phyloP scores from a whole-genome alignment of 768 basidiomycete species.

The Gautieria morchelliformis region DNA sequence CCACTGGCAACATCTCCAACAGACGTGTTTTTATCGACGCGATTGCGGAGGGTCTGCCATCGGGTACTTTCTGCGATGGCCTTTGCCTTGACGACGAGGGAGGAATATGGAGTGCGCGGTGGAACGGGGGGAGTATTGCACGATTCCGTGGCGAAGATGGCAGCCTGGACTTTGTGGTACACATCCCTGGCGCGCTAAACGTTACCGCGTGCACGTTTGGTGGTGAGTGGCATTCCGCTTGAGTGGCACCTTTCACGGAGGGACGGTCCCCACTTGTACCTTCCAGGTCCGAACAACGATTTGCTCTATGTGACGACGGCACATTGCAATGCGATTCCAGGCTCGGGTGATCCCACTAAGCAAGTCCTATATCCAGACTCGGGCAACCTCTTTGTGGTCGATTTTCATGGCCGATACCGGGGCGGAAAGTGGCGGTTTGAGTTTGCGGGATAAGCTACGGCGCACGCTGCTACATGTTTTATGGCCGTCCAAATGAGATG shows the following conservation, averaged over 20 bases:
- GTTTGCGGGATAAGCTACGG: slow-evolving; percentile 8
- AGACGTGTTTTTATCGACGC: slow-evolving; percentile 51
- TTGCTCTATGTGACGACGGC: slow-evolving; percentile 53
- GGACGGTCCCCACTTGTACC: background rate
- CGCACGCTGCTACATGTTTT: background rate
- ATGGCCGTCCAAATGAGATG: background rate
- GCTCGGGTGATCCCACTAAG: slow-evolving; percentile 30
- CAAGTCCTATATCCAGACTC: slow-evolving; percentile 45
- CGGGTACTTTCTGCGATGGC: slow-evolving; percentile 51
- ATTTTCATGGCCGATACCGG: slow-evolving; percentile 33
- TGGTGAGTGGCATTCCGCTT: slow-evolving; percentile 25
- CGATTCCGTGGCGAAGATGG: slow-evolving; percentile 6
- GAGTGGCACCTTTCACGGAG: background rate
- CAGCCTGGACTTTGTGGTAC: slow-evolving; percentile 42
- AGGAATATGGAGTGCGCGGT: slow-evolving; percentile 46
- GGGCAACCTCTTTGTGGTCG: slow-evolving; percentile 46
- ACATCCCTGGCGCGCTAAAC: slow-evolving; percentile 52
- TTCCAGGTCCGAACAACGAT: slow-evolving; percentile 48
- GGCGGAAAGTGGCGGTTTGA: slow-evolving; percentile 22
- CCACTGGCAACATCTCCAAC: slow-evolving; percentile 45
- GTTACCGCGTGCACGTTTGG: slow-evolving; percentile 66
- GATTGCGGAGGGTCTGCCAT: slow-evolving; percentile 38
- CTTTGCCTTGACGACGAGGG: slow-evolving; percentile 57
- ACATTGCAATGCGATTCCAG: slow-evolving; percentile 51
- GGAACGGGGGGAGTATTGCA: slow-evolving; percentile 8